phyloP scores from a whole-genome alignment of 2,329 filamentous ascomycete genomes.

The Teratosphaeria viscida region DNA sequence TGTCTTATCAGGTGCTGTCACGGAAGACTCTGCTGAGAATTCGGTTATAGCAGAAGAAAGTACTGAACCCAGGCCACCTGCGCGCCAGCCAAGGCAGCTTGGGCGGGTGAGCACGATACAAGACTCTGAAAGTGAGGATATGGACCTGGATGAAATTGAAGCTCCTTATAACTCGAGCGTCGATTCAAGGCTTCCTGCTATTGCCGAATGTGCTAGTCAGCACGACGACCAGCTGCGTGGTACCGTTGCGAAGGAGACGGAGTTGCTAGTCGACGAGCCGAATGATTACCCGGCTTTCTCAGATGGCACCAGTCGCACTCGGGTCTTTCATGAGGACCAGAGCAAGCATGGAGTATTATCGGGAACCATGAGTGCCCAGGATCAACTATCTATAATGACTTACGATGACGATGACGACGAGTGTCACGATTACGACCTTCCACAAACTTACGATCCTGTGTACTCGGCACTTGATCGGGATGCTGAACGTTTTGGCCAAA shows the following conservation, averaged over 20 bases:
- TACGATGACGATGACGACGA: constrained; percentile 2
- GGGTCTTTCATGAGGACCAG: background rate
- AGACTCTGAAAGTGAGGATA: constrained; percentile 12
- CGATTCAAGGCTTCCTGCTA: background rate
- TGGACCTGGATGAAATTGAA: constrained; percentile 3
- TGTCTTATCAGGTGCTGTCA: background rate
- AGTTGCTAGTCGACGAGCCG: background rate
- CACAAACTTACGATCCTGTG: constrained; percentile 13
- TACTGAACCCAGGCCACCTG: background rate
- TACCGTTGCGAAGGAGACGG: background rate
- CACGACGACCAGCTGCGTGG: background rate
- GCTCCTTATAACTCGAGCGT: background rate
- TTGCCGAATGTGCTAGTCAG: background rate
- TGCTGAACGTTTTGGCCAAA: constrained; percentile 10
- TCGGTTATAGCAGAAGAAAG: background rate
- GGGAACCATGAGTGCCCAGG: background rate
- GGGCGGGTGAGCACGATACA: constrained; percentile 9
- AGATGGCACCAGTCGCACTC: background rate
- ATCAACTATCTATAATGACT: background rate
- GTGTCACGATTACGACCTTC: constrained; percentile 2
- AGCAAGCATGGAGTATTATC: background rate
- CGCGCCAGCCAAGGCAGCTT: constrained; percentile 1
- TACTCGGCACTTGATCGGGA: constrained; percentile 15
- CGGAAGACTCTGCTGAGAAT: background rate
- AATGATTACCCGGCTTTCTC: background rate